Percentiles rank a stretch among this genome's conserved stretches.
Conservation (phyloP, 2,329 filamentous ascomycete species). For the Verticillium zaregamsianum region DNA sequence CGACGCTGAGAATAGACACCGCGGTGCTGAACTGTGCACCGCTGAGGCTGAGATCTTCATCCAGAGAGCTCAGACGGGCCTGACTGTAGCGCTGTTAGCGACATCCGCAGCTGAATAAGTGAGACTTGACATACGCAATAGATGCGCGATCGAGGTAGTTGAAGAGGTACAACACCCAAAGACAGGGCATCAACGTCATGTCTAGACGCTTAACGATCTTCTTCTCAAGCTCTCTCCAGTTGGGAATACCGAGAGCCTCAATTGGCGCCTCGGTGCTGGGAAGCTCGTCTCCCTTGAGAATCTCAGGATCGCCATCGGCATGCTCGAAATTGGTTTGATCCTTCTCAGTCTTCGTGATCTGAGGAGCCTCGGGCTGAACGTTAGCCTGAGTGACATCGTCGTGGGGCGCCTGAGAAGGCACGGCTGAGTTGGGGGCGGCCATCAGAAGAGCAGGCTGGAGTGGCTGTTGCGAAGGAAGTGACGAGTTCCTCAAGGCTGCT, state of each 20-base stretch:
- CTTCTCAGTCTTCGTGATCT: neutral
- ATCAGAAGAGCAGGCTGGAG: neutral
- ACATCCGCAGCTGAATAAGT: neutral
- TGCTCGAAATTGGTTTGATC: neutral
- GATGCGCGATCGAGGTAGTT: slow-evolving; percentile 20
- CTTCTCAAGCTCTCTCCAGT: neutral
- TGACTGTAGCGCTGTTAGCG: slow-evolving; percentile 21
- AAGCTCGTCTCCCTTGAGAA: neutral
- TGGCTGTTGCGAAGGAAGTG: neutral
- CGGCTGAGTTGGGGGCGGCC: neutral
- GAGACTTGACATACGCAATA: slow-evolving; percentile 14
- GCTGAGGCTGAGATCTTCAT: slow-evolving; percentile 47
- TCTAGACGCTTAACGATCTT: slow-evolving; percentile 18
- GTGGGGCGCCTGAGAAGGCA: neutral
- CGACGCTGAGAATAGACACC: slow-evolving; percentile 39
- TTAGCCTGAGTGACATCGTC: neutral
- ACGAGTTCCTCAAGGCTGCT: neutral
- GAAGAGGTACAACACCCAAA: slow-evolving; percentile 19
- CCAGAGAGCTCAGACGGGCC: slow-evolving; percentile 48
- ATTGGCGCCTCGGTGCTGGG: neutral
- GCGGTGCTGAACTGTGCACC: slow-evolving; percentile 55
- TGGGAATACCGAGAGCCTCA: neutral
- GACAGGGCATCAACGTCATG: slow-evolving; percentile 18
- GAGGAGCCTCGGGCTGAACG: neutral
- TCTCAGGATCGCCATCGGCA: neutral